Evolutionary conservation across 2,329 filamentous ascomycete species (phyloP), one percentile per base, ranked within the genome.

Genomic region (Lachnellula hyalina): DNA sequence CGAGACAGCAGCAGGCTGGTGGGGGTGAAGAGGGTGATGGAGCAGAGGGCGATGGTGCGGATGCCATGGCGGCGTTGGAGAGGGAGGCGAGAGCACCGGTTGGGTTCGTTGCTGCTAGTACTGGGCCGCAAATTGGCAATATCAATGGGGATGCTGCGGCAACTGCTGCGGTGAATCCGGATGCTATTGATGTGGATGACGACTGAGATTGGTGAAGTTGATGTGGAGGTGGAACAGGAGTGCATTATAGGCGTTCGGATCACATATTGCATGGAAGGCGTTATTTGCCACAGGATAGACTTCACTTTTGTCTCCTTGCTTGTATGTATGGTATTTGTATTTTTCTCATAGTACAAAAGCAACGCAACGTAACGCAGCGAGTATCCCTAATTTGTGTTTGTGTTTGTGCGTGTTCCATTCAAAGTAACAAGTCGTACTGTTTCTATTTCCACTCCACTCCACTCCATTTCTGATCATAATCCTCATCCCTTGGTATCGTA

Each of bases 11-110:
- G 61, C 79, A 80, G 63, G 74, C 74, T 42, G 60, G 55, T 9
- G 58, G 61, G 53, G 74, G 73, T 58, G 71, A 55, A 36, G 73
- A 74, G 52, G 73, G 35, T 44, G 58, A 54, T n/a, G 55, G 52
- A 53, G 74, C 72, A 57, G 71, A 57, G 34, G 73, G 74, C 49
- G 73, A 72, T 49, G 74, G 72, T 72, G 81, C 80, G 4, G 92
- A 96, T 72, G 90, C 91, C 21, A 96, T 96, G 90, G 89, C 86
- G 41, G 88, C 87, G 21, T 76, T 97, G 57, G 93, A 96, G 71
- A 81, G 90, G 61, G 89, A 96, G 71, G 87, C 90, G n/a, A 81
- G 86, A 55, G 93, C 92, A 5, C 92, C 93, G 0, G 82, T 86
- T 23, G 94, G 94, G 21, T 99, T 99, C 66, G 93, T 99, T 32